Conservation (phyloP, 192 early-diverging fungal species). For the Phycomyces blakesleeanus region DNA sequence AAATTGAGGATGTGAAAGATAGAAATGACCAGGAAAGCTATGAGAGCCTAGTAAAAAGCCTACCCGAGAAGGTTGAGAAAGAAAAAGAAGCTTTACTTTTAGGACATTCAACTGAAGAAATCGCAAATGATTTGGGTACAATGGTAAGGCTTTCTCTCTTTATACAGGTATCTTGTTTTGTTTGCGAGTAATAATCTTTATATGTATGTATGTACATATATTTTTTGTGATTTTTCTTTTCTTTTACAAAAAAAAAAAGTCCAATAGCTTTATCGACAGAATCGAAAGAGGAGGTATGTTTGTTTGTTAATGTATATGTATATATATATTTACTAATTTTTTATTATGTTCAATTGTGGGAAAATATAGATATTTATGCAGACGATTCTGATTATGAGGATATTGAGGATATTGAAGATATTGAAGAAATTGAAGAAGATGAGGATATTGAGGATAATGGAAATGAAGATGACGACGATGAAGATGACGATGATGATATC, state of each 20-base stretch:
- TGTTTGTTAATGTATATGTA: neutral
- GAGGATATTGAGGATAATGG: too few relatives aligned
- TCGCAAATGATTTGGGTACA: neutral
- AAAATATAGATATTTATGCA: slow-evolving; percentile 4
- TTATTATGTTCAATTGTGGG: neutral
- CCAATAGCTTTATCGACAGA: neutral
- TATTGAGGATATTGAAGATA: slow-evolving; percentile 49
- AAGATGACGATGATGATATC: slow-evolving; percentile 35
- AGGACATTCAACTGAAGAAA: too few relatives aligned
- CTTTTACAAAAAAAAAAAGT: too few relatives aligned
- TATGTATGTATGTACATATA: too few relatives aligned
- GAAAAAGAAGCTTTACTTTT: neutral
- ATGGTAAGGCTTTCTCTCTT: too few relatives aligned
- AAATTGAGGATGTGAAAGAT: neutral
- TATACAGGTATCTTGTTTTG: too few relatives aligned
- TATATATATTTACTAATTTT: neutral
- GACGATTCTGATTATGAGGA: slow-evolving; percentile 45
- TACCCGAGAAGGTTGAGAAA: neutral
- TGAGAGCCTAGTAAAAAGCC: neutral
- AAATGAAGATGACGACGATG: slow-evolving; percentile 22
- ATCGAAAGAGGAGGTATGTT: too few relatives aligned
- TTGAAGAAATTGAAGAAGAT: slow-evolving; percentile 32
- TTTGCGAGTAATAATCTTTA: too few relatives aligned
- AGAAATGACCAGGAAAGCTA: neutral
- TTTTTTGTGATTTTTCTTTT: too few relatives aligned